Base-by-base conservation (phyloP, 306 rosid species). In the Trifolium repens region DNA sequence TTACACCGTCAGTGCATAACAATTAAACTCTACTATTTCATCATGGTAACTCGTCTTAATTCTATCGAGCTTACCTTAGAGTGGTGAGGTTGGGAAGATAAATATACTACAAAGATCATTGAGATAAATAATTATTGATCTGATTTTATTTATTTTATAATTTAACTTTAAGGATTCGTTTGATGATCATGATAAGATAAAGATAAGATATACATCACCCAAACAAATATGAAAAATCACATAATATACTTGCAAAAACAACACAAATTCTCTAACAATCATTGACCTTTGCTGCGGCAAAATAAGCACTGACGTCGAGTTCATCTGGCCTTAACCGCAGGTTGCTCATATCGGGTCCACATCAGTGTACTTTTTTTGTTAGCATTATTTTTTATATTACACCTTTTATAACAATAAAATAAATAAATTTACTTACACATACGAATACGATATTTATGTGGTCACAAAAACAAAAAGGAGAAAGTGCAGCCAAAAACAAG, bases 271-370 rank as follows among this genome's bases (percentile, higher is more conserved):
- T 35, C 14, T 5, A 39, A 34, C 13, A 9, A 35, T 63, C 1
- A 63, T 14, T 32, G 32, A 19, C 27, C 30, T 17, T 19, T 54
- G 27, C 30, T 19, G 9, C 11, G 7, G 12, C 60, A 54, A 54
- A 54, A 8, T 17, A 13, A 59, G 16, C 8, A 37, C 50, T 16
- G 19, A 59, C 16, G 15, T 65, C 15, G 49, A 40, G 52, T 65
- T 65, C 53, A 65, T 32, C 17, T 61, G 5, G 19, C 65, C 65
- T 5, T 17, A 39, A 39, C 42, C 34, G 24, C 52, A 65, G 32
- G 70, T 65, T 65, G 52, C 34, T 65, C 70, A 40, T 65, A 32
- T 65, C 16, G 9, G 5, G 32, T 65, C 69, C 17, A 40, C 52
- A 17, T 39, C 30, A 30, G 1, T 65, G 40, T 14, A 13, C 16